Percentiles rank a stretch among this genome's conserved stretches.
phyloP scores from a whole-genome alignment of 345 rosid species.

The Salix viminalis region DNA sequence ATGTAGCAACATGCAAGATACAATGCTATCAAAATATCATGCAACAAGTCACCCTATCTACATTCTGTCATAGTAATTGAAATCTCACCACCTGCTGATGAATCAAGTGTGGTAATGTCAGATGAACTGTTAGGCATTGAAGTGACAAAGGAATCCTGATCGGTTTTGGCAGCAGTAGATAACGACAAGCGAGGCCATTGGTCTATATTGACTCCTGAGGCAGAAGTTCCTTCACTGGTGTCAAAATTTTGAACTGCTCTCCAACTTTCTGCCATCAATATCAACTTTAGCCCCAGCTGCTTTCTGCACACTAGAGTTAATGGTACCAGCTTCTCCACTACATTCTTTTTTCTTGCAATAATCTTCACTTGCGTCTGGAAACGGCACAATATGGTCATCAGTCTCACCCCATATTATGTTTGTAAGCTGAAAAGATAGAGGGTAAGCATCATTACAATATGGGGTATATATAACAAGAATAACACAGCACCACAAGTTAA shows the following conservation, averaged over 20 bases:
- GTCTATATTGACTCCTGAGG: conserved; percentile 44
- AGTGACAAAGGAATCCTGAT: conserved; percentile 44
- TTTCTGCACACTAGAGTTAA: conserved; percentile 43
- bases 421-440: conserved; percentile 53
- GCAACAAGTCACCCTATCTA: conserved; percentile 21
- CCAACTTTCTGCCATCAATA: conserved; percentile 39
- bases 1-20: background rate
- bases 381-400: conserved; percentile 79
- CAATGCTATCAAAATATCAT: background rate
- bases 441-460: conserved; percentile 10
- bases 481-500: background rate
- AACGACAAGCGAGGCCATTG: conserved; percentile 53
- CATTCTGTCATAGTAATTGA: conserved; percentile 20
- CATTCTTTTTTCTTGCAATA: conserved; percentile 44
- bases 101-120: conserved; percentile 39
- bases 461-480: conserved; percentile 6
- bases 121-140: conserved; percentile 43
- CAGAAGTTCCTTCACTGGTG: conserved; percentile 37
- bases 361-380: conserved; percentile 44
- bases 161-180: conserved; percentile 39
- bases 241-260: conserved; percentile 37
- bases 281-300: conserved; percentile 31
- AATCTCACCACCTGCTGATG: conserved; percentile 48
- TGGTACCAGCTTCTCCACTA: conserved; percentile 37
- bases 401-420: conserved; percentile 88